These are phyloP conservation scores for Selenicereus undatus DNA, from an alignment of 148 eudicot species.

Conservation along the genomic window DNA sequence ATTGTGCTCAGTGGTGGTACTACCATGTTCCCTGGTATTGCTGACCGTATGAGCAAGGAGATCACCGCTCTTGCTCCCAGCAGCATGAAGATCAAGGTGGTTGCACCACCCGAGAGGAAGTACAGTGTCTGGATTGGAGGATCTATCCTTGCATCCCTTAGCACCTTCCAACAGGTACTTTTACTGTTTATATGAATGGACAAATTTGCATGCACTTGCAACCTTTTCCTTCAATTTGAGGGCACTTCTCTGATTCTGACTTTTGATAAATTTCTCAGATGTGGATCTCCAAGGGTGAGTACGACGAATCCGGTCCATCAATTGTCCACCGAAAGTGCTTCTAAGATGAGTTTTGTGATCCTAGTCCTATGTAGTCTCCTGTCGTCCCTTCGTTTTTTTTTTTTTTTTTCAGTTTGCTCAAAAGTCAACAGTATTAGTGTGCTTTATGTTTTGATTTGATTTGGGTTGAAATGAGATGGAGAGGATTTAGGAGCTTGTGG, in stretches of 20 bases:
- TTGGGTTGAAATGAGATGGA: constrained; percentile 34
- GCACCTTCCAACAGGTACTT: constrained; percentile 23
- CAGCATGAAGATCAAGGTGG: constrained; percentile 9
- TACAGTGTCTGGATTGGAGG: constrained; percentile 24
- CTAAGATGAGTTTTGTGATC: constrained; percentile 1
- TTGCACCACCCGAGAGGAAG: constrained; percentile 19
- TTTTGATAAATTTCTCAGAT: constrained; percentile 10
- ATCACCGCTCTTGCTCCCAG: constrained; percentile 8
- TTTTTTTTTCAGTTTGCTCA: constrained; percentile 26
- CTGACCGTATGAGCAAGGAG: constrained; percentile 14
- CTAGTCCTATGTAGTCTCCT: constrained; percentile 11
- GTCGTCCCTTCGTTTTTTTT: constrained; percentile 26
- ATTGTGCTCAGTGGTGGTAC: constrained; percentile 11
- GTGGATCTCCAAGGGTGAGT: constrained; percentile 25
- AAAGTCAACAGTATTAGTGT: constrained; percentile 25
- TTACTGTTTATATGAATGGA: neutral
- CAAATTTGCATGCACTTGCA: neutral
- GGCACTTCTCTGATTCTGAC: neutral
- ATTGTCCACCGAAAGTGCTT: constrained; percentile 26
- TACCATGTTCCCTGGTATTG: constrained; percentile 16
- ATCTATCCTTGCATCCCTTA: constrained; percentile 12
- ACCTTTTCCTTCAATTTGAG: neutral
- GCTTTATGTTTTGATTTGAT: constrained; percentile 29
- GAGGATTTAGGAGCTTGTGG: constrained; percentile 34
- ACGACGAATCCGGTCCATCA: constrained; percentile 15